phyloP scores from a whole-genome alignment of 163 green algal genomes.

The Chlamydomonas reinhardtii region DNA sequence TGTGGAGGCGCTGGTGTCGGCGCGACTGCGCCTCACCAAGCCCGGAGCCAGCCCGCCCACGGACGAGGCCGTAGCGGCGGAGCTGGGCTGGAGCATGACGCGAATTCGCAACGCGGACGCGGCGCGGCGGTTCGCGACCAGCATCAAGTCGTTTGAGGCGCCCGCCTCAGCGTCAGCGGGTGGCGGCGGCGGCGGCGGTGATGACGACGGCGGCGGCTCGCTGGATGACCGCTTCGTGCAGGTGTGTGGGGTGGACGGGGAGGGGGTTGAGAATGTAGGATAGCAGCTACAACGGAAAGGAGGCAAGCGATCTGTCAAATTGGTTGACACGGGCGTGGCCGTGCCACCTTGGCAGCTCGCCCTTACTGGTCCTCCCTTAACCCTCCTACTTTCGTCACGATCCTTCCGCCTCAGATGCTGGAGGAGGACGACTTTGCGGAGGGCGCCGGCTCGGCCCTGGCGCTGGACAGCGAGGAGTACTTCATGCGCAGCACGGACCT shows the following conservation, averaged over 20 bases:
- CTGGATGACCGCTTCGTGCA: neutral
- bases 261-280: too few species aligned
- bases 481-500: neutral
- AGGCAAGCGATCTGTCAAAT: too few species aligned
- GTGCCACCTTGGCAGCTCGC: too few species aligned
- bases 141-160: neutral
- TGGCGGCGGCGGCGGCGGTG: too few species aligned
- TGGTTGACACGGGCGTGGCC: too few species aligned
- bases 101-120: neutral
- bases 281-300: too few species aligned
- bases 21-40: too few species aligned
- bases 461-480: slow-evolving; percentile 29
- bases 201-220: neutral
- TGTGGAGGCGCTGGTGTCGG: too few species aligned
- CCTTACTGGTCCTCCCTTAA: too few species aligned
- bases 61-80: neutral
- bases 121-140: neutral
- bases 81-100: neutral
- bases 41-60: neutral
- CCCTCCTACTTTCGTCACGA: too few species aligned
- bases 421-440: neutral
- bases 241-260: neutral
- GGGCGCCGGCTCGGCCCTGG: neutral
- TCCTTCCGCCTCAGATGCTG: too few species aligned
- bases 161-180: neutral